Percentiles rank a stretch among this genome's conserved stretches.
These are phyloP conservation scores for Aspergillus heteromorphus DNA, from an alignment of 495 filamentous ascomycete genomes.

Conservation along the genomic window DNA sequence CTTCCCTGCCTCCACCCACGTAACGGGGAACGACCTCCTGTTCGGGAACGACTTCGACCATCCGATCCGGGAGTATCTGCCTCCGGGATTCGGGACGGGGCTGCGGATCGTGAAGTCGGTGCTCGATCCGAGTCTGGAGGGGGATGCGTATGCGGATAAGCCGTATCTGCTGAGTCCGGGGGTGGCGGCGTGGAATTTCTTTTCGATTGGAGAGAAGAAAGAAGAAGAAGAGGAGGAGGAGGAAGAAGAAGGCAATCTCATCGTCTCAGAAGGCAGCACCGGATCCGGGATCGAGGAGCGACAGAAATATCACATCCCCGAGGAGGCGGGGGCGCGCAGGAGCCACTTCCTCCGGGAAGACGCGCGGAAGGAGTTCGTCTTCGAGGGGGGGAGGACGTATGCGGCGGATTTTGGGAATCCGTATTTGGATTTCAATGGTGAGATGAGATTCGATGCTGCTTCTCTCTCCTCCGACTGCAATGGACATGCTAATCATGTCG, in stretches of 20 bases:
- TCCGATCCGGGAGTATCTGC: constrained; percentile 79
- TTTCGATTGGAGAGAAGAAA: constrained; percentile 57
- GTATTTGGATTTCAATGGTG: constrained; percentile 80
- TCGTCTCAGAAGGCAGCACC: constrained; percentile 66
- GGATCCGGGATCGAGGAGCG: constrained; percentile 51
- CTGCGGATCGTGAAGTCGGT: constrained; percentile 79
- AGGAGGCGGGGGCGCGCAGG: constrained; percentile 48
- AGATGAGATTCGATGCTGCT: too few species aligned
- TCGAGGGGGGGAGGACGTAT: constrained; percentile 60
- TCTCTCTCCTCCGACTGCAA: neutral
- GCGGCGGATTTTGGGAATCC: constrained; percentile 82
- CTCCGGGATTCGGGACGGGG: constrained; percentile 75
- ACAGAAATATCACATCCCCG: constrained; percentile 45
- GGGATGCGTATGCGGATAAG: constrained; percentile 78
- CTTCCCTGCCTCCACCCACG: constrained; percentile 56
- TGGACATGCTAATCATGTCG: neutral
- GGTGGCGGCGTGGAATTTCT: constrained; percentile 65
- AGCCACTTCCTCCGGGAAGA: constrained; percentile 56
- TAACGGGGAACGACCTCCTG: constrained; percentile 67
- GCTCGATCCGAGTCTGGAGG: constrained; percentile 82
- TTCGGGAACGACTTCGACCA: constrained; percentile 93
- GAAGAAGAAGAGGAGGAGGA: constrained; percentile 6
- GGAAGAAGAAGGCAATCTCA: constrained; percentile 30
- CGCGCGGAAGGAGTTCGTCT: constrained; percentile 45
- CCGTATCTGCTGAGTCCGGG: constrained; percentile 80